Evolutionary conservation across 345 rosid species (phyloP), one percentile per base, ranked within the genome.

Genomic region (Hibiscus trionum): DNA sequence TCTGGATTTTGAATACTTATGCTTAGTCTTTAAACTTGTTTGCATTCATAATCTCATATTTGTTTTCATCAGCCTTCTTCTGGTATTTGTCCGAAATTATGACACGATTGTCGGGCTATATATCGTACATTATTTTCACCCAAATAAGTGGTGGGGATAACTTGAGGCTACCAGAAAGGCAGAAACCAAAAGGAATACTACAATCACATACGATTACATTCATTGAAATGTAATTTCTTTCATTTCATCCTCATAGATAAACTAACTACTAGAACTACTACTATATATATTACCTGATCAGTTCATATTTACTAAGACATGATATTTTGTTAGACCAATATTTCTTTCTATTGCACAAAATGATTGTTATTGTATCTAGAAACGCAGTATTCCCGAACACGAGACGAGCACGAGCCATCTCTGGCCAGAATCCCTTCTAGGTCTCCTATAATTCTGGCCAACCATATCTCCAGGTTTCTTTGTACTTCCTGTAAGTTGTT

Each of bases 401-500:
- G 81, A 0, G 98, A 85, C 6, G 82, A 82, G 0, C 90, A 85
- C 3, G 83, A 82, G 0, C 90, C 92, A 0, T 93, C 98, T 73
- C 94, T 76, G 24, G 98, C 88, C 61, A 91, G 82, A 70, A 90
- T 87, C 58, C 98, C 98, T 84, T 93, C 89, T 2, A 93, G 93
- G 74, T 91, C 94, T 67, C 98, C 98, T 0, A 88, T 88, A 35
- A 93, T 93, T 64, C 97, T 86, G 76, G 98, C 98, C 79, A 91
- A 50, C 96, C 97, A 90, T 77, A 93, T 88, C 80, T 93, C 98
- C 70, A 90, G 64, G 82, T 93, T 93, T 78, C 98, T 88, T 74
- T 93, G 98, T 57, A 91, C 79, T 76, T 89, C 93, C 77, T 86
- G 88, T 68, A 91, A 79, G 79, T 91, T 87, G 86, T 93, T 93